Evolutionary conservation across 108 stramenopile species (phyloP).

Genomic region (Fragilariopsis cylindrus): DNA sequence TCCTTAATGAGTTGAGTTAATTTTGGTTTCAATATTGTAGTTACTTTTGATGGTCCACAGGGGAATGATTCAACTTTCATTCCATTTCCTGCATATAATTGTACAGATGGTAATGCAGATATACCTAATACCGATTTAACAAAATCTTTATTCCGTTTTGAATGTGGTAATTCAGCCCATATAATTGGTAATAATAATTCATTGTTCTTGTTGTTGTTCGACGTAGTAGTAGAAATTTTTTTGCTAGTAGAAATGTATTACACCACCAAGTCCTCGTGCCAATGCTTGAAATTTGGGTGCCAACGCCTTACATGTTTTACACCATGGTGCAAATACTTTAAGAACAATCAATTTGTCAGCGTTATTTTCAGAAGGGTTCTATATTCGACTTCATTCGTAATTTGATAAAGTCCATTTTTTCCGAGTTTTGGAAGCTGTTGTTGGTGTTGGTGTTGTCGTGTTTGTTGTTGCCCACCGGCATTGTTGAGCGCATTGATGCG

Average conservation of each 20-base stretch:
- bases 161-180: constrained; percentile 49
- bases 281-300: constrained; percentile 70
- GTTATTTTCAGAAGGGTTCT: constrained; percentile 40
- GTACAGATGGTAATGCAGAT: constrained; percentile 63
- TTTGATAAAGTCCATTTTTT: background rate
- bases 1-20: constrained; percentile 56
- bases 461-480: too few relatives aligned
- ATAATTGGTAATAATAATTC: constrained; percentile 47
- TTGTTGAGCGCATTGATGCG: too few relatives aligned
- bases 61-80: constrained; percentile 72
- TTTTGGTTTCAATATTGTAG: constrained; percentile 60
- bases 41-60: constrained; percentile 68
- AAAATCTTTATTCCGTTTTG: constrained; percentile 55
- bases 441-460: background rate
- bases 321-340: constrained; percentile 75
- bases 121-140: constrained; percentile 51
- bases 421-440: background rate
- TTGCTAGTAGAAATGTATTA: too few relatives aligned
- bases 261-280: too few relatives aligned
- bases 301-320: constrained; percentile 66
- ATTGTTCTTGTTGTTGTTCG: constrained; percentile 38
- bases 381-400: background rate
- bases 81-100: constrained; percentile 58
- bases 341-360: constrained; percentile 66
- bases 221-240: background rate